Evolutionary conservation across 495 filamentous ascomycete species (phyloP), one percentile per base, ranked within the genome.

Genomic region (Pseudevernia furfuracea): DNA sequence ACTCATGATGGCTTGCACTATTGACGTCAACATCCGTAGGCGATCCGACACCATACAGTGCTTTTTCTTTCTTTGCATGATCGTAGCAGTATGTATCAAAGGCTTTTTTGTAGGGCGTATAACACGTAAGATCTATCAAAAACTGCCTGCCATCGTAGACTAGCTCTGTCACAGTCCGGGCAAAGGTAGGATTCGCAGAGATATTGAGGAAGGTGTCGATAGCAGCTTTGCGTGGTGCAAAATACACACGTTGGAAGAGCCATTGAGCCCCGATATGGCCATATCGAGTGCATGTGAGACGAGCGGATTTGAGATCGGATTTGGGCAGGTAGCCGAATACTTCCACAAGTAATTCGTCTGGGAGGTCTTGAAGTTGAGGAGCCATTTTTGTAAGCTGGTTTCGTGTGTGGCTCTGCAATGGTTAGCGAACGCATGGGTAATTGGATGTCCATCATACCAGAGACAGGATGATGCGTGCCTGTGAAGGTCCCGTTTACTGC

Each of bases 171-270:
- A 61, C 43, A 37, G 11, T 61, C 11, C 25, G 23, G 23, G 30
- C 23, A 19, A 34, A 49, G 3, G 3, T 23, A 7, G 59, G 39
- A 17, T 61, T 14, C 1, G 38, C 59, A 5, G 59, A 12, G 19
- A 60, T 21, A 3, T 10, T 23, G 15, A 28, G 28, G 19, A 38
- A 37, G 2, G 30, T 17, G 3, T 61, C 30, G 19, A 49, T 61
- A 8, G 28, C 28, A 28, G n/a, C 7, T 15, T 30, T 25, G 25
- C 48, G 23, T 25, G 48, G 48, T 28, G 48, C 48, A 6, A 37
- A 59, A 12, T 59, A 59, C 1, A 59, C 58, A 8, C 58, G 38
- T 41, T 43, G 58, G 48, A 62, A 11, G 11, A 52, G n/a, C 36
- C 23, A 41, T 34, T 41, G 11, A 4, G 23, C n/a, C 23, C 36